phyloP scores from a whole-genome alignment of 305 asterid genomes.

The Rubia tinctorum region DNA sequence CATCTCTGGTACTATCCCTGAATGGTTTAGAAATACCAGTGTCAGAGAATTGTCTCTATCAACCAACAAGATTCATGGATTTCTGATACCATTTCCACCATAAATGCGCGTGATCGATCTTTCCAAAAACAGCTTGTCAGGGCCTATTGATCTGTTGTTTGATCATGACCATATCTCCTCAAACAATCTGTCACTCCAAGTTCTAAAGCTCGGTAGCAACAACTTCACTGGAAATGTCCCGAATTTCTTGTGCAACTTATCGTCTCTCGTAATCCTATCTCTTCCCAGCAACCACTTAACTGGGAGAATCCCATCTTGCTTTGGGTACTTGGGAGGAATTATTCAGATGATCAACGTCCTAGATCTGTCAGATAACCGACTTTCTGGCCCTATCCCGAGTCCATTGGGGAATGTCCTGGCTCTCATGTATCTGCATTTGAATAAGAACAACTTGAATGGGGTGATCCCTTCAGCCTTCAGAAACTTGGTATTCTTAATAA shows the following conservation, averaged over 20 bases:
- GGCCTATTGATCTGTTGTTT: not conserved
- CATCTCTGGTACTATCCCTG: not conserved
- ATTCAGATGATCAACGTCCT: not conserved
- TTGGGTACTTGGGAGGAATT: not conserved
- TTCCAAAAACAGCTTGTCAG: not conserved
- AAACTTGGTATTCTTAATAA: not conserved
- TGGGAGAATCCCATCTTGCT: not conserved
- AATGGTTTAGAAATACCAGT: not conserved
- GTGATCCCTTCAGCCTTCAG: not conserved
- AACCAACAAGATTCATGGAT: not conserved
- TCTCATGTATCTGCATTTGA: constrained; percentile 4
- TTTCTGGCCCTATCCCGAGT: constrained; percentile 22
- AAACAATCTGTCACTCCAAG: not conserved
- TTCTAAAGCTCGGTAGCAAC: constrained; percentile 1
- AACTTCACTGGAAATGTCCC: not conserved
- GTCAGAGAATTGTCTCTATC: constrained; percentile 4
- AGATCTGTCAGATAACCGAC: constrained; percentile 17
- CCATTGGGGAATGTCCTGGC: not conserved
- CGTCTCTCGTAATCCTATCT: not conserved
- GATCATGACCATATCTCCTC: not conserved
- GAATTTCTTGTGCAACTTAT: not conserved
- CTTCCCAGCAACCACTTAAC: not conserved
- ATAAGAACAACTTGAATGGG: not conserved
- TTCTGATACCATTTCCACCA: not conserved
- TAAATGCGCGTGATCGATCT: not conserved